Evolutionary conservation across 2,329 filamentous ascomycete species (phyloP), one percentile per base, ranked within the genome.

Genomic region (Xylaria digitata): DNA sequence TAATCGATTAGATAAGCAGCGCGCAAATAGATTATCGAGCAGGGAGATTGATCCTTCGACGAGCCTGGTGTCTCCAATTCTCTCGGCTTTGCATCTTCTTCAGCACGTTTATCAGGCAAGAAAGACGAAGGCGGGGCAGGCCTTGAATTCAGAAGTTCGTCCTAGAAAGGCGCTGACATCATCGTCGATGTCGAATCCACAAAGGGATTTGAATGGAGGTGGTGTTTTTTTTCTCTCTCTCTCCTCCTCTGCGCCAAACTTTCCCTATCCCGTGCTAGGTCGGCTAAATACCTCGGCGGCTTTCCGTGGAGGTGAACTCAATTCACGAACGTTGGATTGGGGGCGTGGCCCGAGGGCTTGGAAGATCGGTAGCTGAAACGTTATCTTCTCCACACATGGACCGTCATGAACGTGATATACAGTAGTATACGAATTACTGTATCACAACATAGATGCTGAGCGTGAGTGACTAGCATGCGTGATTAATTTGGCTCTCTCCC

Each of bases 351-450:
- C 63, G 45, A 43, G 40, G 59, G 40, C 46, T 49, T 61, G 55
- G 50, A 49, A 57, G 26, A 45, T 60, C 45, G 59, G 66, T 42
- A 63, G 50, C 43, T 48, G 54, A 62, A 55, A 63, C 53, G n/a
- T 17, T 43, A 43, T 67, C 32, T 40, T 60, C 63, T 57, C 60
- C 60, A 55, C 60, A 61, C 11, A 32, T 42, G 46, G 43, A 46
- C 59, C 19, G 21, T 42, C 21, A 30, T 42, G 34, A 62, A 63
- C 21, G 49, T 50, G 54, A 65, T 57, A 56, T 34, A 45, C 48
- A 30, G 6, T n/a, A 21, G 37, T 26, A 63, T 32, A 23, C 8
- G 32, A 63, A 55, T 45, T 67, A 58, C 54, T 40, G 37, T 54
- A 63, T 60, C 43, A 40, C 19, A 42, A 37, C 21, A 30, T 55